phyloP scores from a whole-genome alignment of 768 basidiomycete genomes.

The Russula sp. region DNA sequence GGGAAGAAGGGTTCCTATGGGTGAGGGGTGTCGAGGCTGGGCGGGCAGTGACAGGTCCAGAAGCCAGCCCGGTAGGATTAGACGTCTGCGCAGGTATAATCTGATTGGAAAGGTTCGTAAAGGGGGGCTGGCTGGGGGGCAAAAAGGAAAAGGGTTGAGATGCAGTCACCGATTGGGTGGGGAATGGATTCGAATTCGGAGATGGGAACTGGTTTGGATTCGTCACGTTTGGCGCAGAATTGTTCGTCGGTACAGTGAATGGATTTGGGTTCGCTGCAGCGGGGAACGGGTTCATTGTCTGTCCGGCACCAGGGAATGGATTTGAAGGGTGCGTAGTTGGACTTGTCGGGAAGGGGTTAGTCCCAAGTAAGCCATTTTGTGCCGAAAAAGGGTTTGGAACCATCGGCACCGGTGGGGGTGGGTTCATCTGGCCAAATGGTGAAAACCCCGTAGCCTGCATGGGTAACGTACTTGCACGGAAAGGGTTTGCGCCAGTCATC shows the following conservation, averaged over 20 bases:
- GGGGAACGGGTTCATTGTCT: constrained; percentile 23
- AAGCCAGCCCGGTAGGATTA: constrained; percentile 28
- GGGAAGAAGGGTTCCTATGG: constrained; percentile 40
- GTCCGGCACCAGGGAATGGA: constrained; percentile 14
- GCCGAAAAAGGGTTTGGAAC: constrained; percentile 24
- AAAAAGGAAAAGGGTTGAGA: constrained; percentile 20
- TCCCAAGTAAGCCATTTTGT: constrained; percentile 14
- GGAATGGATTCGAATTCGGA: constrained; percentile 17
- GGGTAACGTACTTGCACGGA: constrained; percentile 66
- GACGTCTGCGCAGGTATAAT: constrained; percentile 30
- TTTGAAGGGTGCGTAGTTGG: neutral
- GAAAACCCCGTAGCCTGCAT: constrained; percentile 27
- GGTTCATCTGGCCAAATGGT: constrained; percentile 22
- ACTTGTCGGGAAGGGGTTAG: constrained; percentile 11
- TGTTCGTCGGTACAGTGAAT: constrained; percentile 1
- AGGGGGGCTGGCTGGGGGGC: constrained; percentile 7
- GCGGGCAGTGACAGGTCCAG: constrained; percentile 44
- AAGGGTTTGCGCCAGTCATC: constrained; percentile 59
- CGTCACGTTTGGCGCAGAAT: neutral
- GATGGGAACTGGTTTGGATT: constrained; percentile 3
- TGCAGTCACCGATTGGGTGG: neutral
- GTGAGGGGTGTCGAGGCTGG: constrained; percentile 74
- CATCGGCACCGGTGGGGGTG: constrained; percentile 20
- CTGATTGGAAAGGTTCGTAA: neutral
- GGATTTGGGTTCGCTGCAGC: constrained; percentile 11